Base-by-base conservation (phyloP, 768 basidiomycete genomes). In the Serendipita sp. region DNA sequence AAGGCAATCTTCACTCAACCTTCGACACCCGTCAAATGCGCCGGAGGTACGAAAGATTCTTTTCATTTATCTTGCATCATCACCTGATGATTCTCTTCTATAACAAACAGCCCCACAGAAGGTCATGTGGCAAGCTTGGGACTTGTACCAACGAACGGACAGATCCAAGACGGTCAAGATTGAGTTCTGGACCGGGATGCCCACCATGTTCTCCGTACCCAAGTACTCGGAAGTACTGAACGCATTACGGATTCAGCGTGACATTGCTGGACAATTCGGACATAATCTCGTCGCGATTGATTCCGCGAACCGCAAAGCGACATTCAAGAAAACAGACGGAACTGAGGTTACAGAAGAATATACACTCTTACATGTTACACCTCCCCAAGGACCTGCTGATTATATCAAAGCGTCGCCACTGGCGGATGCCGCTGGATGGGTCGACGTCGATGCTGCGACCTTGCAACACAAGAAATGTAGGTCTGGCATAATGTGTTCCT, bases 81-180 rank as follows among this genome's bases (percentile, higher is more conserved):
- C 13, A 24, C 24, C 28, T 53, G 30, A 22, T 33, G 24, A 30
- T 2, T 34, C 22, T 56, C 13, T 11, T n/a, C n/a, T n/a, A n/a
- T n/a, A n/a, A n/a, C n/a, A n/a, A n/a, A 22, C 66, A 88, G 87
- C 85, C 16, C 87, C 88, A 20, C 88, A 91, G 70, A 92, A 94
- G 74, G 88, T 93, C 61, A 92, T 95, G 88, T 95, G 91, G 90
- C 90, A 92, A 88, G 88, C 89, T 50, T 91, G 89, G 88, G 89
- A 93, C 70, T 76, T 83, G 53, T 90, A 79, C 71, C 77, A 79
- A 63, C 77, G 72, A 69, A 86, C 86, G 9, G 77, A 77, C 2
- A 79, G 86, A 20, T 71, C 74, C 16, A 76, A 79, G 56, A 76
- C 80, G 53, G 78, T 87, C 67, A 76, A 82, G 60, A 70, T 88